Percentiles rank a stretch among this genome's conserved stretches.
These are phyloP conservation scores for Kandelia obovata DNA, from an alignment of 345 rosid genomes.

Conservation along the genomic window DNA sequence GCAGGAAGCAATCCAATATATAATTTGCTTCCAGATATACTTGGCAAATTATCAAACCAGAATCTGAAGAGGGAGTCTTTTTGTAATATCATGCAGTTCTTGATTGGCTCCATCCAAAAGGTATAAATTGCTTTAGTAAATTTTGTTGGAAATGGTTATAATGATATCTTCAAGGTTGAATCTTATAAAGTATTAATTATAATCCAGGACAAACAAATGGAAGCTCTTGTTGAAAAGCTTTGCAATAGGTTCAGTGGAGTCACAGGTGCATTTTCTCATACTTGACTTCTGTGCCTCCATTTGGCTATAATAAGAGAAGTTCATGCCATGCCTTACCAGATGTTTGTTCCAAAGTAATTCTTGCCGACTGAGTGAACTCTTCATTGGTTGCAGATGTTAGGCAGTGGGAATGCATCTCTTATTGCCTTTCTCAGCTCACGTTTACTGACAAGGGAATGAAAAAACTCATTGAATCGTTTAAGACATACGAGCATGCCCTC, in stretches of 20 bases:
- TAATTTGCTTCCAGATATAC: slow-evolving; percentile 94
- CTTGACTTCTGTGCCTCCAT: neutral
- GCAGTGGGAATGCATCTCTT: slow-evolving; percentile 91
- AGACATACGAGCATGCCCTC: slow-evolving; percentile 76
- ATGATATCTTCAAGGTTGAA: neutral
- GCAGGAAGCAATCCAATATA: slow-evolving; percentile 95
- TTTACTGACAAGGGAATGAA: slow-evolving; percentile 93
- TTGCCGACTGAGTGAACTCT: neutral
- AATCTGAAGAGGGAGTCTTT: slow-evolving; percentile 68
- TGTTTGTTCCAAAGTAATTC: neutral
- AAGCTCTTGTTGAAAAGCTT: slow-evolving; percentile 93
- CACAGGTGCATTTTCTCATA: slow-evolving; percentile 51
- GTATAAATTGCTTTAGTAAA: slow-evolving; percentile 35
- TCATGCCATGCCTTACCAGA: too few species aligned
- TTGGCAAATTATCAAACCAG: slow-evolving; percentile 75
- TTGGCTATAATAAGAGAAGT: too few species aligned
- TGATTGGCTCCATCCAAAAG: slow-evolving; percentile 94
- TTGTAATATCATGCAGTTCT: slow-evolving; percentile 91
- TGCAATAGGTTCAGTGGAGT: slow-evolving; percentile 94
- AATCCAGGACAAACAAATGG: slow-evolving; percentile 94
- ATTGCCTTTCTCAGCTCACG: slow-evolving; percentile 86
- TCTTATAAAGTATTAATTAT: slow-evolving; percentile 16
- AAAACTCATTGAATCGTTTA: slow-evolving; percentile 84
- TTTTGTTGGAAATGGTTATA: slow-evolving; percentile 13
- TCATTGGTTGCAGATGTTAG: slow-evolving; percentile 58